Evolutionary conservation across 2,329 filamentous ascomycete species (phyloP).

Genomic region (Monilinia laxa): DNA sequence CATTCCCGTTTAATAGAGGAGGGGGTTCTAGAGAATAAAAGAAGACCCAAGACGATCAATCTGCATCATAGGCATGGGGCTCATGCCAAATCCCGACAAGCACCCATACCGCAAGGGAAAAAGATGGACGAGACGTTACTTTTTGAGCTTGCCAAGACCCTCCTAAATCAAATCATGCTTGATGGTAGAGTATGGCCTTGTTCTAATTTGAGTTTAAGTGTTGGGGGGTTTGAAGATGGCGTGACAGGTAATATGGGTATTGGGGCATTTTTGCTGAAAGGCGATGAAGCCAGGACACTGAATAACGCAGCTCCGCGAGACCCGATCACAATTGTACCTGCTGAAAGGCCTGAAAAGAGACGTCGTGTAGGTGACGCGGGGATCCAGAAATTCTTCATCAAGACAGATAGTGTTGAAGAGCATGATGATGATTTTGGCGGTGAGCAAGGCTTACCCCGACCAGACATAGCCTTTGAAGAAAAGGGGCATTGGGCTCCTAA

Average conservation of each 20-base stretch:
- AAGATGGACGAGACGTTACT: conserved; percentile 69
- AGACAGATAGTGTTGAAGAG: conserved; percentile 35
- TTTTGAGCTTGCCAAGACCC: conserved; percentile 71
- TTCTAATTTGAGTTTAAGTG: conserved; percentile 81
- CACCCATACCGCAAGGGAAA: conserved; percentile 74
- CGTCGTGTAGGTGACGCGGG: conserved; percentile 35
- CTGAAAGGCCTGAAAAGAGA: conserved; percentile 38
- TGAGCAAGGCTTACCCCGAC: conserved; percentile 30
- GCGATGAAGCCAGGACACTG: conserved; percentile 60
- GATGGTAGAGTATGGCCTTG: conserved; percentile 89
- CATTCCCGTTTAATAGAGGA: conserved; percentile 87
- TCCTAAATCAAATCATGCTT: conserved; percentile 73
- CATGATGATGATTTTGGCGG: conserved; percentile 37
- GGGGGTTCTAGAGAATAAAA: conserved; percentile 81
- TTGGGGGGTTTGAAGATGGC: conserved; percentile 90
- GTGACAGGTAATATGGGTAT: conserved; percentile 83
- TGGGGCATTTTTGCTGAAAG: conserved; percentile 77
- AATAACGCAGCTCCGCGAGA: conserved; percentile 40
- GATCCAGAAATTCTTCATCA: conserved; percentile 39
- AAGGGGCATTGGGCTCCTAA: conserved; percentile 17
- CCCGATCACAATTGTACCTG: conserved; percentile 23
- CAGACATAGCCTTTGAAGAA: conserved; percentile 27
- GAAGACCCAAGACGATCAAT: conserved; percentile 81
- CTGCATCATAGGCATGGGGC: conserved; percentile 75
- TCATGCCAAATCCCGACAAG: conserved; percentile 72